Evolutionary conservation across 2,329 filamentous ascomycete genomes (phyloP), one percentile per base, ranked within the genome.

Genomic region (Xylaria digitata): DNA sequence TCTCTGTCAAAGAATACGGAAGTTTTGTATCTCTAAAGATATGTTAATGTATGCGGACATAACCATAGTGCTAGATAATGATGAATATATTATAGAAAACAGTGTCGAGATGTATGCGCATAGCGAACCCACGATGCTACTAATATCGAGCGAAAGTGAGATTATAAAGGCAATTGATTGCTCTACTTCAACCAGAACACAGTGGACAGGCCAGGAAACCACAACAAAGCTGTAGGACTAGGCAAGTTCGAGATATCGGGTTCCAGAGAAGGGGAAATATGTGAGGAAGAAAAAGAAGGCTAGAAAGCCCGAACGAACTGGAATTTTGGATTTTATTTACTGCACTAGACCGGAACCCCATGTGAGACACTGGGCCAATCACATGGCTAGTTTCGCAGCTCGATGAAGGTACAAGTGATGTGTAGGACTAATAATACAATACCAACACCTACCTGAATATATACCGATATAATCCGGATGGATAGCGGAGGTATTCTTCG

Each of bases 81-180:
- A 8, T n/a, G 30, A 37, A 21, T 13, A n/a, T 26, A 8, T 5
- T 13, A 4, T 45, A 21, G 6, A 40, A 19, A 6, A n/a, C 15
- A 57, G 57, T 26, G 21, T 17, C 13, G 13, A 61, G 23, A 72
- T 88, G 85, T 88, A 78, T 82, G 85, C 86, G 79, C 85, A 86
- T 85, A 88, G 86, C 86, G 86, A 88, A 88, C 85, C 86, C 82
- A 81, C 79, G 78, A 80, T 82, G 81, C 83, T 82, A 83, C 80
- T 79, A 70, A 61, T 73, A 75, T 76, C 67, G 77, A 82, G 83
- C 80, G 81, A 81, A 79, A 78, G 80, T 79, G 81, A 83, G 85
- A 88, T 88, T 88, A 86, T 87, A 83, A 88, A 87, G 83, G 83
- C 85, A 83, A 78, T 65, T 73, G 42, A 45, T 80, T 80, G 64